Conservation (phyloP, 2,329 filamentous ascomycete genomes). For the Fusarium caatingaense region DNA sequence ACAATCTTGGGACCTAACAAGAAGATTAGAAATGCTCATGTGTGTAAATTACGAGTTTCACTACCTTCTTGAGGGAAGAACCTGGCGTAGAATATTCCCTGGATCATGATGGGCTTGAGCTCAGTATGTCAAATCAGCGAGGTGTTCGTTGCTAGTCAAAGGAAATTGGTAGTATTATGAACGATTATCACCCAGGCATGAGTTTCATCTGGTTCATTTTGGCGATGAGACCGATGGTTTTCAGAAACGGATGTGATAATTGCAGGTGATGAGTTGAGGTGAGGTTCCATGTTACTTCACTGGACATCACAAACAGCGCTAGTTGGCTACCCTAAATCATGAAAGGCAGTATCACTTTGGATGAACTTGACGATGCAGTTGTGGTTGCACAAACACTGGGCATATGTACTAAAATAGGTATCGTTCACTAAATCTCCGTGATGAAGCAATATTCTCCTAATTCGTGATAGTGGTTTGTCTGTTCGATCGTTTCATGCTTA, state of each 20-base stretch:
- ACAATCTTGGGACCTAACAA: conserved; percentile 69
- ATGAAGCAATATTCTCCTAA: background rate
- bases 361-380: background rate
- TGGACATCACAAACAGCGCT: background rate
- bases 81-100: conserved; percentile 76
- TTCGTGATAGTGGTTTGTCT: background rate
- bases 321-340: conserved; percentile 27
- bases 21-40: background rate
- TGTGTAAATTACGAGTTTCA: background rate
- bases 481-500: background rate
- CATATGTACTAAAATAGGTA: background rate
- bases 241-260: background rate
- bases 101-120: conserved; percentile 64
- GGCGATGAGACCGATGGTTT: background rate
- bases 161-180: background rate
- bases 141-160: background rate
- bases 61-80: conserved; percentile 75
- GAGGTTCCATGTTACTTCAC: background rate
- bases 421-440: background rate
- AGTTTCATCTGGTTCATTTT: background rate
- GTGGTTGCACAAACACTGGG: background rate
- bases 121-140: conserved; percentile 29
- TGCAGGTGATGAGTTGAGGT: conserved; percentile 5
- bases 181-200: background rate
- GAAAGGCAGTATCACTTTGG: background rate